Conservation (phyloP, 768 basidiomycete species). For the Lentinula boryana region DNA sequence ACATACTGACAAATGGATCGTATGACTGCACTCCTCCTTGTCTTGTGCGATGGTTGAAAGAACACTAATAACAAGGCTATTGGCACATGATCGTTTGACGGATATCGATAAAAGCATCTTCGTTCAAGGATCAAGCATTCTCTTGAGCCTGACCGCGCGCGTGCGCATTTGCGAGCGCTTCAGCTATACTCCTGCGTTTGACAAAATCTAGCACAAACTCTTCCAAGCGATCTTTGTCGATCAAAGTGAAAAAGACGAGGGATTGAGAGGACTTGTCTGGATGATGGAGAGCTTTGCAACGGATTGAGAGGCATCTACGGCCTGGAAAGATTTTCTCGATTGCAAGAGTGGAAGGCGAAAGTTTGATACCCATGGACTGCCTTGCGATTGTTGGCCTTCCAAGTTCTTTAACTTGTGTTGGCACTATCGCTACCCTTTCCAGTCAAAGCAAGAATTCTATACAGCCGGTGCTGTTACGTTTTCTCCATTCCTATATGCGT, state of each 20-base stretch:
- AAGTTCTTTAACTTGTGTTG: conserved; percentile 16
- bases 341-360: not conserved
- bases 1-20: conserved; percentile 3
- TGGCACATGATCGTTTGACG: conserved; percentile 6
- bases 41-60: not conserved
- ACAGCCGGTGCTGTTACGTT: conserved; percentile 24
- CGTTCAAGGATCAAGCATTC: conserved; percentile 1
- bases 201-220: not conserved
- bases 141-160: not conserved
- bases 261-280: not conserved
- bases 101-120: conserved; percentile 3
- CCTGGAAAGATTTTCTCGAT: not conserved
- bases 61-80: not conserved
- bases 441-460: conserved; percentile 28
- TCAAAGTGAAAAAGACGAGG: not conserved
- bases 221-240: not conserved
- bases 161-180: not conserved
- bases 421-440: conserved; percentile 16
- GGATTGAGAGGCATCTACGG: not conserved
- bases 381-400: not conserved
- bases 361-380: not conserved
- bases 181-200: not conserved
- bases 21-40: conserved; percentile 1
- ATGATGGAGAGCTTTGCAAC: not conserved
- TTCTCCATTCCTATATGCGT: conserved; percentile 18